phyloP scores from a whole-genome alignment of 2,329 filamentous ascomycete genomes.

The Microthyrium microscopicum region DNA sequence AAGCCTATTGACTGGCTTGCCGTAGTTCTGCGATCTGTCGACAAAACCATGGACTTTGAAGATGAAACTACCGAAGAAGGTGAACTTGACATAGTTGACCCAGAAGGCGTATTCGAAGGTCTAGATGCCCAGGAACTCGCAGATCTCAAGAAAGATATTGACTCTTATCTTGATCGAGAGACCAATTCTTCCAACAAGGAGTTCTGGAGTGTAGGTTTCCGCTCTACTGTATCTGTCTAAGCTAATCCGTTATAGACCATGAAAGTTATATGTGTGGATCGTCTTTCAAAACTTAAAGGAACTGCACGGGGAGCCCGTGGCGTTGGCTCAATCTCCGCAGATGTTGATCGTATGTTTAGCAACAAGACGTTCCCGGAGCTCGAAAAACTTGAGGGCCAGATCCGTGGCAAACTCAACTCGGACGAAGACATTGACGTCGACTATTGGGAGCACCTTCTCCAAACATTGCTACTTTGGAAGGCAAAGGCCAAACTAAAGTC shows the following conservation, averaged over 20 bases:
- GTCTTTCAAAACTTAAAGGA: constrained; percentile 47
- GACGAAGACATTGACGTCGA: constrained; percentile 90
- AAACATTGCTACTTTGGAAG: constrained; percentile 77
- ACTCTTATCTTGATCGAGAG: constrained; percentile 64
- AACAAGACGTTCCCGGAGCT: constrained; percentile 79
- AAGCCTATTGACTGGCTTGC: constrained; percentile 89
- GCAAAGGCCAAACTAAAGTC: constrained; percentile 69
- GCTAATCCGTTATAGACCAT: constrained; percentile 40
- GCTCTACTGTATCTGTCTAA: background rate
- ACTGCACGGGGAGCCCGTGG: constrained; percentile 51
- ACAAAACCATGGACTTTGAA: constrained; percentile 59
- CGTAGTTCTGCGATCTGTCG: constrained; percentile 77
- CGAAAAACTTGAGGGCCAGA: constrained; percentile 73
- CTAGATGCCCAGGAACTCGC: constrained; percentile 49
- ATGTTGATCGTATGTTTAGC: constrained; percentile 73
- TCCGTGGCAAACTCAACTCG: constrained; percentile 68
- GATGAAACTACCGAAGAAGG: constrained; percentile 54
- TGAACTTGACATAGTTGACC: constrained; percentile 59
- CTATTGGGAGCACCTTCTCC: constrained; percentile 90
- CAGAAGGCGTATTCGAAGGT: constrained; percentile 62
- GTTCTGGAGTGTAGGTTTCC: constrained; percentile 56
- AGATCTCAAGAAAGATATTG: constrained; percentile 71
- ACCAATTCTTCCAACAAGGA: constrained; percentile 59
- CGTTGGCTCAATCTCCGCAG: constrained; percentile 64
- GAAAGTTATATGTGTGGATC: constrained; percentile 65